Evolutionary conservation across 1,284 basidiomycete species (phyloP), one percentile per base, ranked within the genome.

Genomic region (Porogramme epimiltina): DNA sequence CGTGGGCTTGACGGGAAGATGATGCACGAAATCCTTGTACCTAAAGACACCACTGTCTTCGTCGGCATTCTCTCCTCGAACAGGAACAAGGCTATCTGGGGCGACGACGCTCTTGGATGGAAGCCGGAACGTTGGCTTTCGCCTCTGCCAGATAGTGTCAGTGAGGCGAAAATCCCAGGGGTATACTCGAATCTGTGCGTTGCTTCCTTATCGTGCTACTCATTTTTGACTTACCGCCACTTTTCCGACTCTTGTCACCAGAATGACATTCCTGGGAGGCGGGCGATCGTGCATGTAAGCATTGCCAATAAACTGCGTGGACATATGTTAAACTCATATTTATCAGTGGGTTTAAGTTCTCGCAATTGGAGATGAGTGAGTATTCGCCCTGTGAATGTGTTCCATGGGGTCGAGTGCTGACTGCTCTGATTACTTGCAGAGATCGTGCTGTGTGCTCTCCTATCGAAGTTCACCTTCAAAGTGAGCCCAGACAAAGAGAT

Each of bases 121-220:
- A 64, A 64, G 48, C 68, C 68, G 0, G 65, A 68, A 44, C 59
- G 67, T 3, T 70, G 68, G 67, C 51, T 70, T 2, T 33, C 42
- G 4, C 53, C 56, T 4, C 49, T 62, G 0, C 60, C 60, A 1
- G 49, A 45, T 13, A 36, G 40, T 3, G 37, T 63, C 3, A 42
- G 31, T 9, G 51, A 56, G 15, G 59, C 56, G 15, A 39, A 47
- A 6, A 48, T 64, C 4, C 65, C 65, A 19, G 63, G 62, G 1
- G 51, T 66, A 2, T 65, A 64, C 45, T 57, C 59, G 2, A 55
- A 63, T 26, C 38, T 63, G 65, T 65, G 15, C 5, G 58, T 46
- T 20, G 22, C 33, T 39, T 19, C 6, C 6, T 54, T 55, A 19
- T 15, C 18, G 2, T 11, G 16, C 22, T 18, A 16, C 16, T 40